Evolutionary conservation across 73 alveolate species (phyloP), one percentile per base, ranked within the genome.

Genomic region (Paramecium caudatum): DNA sequence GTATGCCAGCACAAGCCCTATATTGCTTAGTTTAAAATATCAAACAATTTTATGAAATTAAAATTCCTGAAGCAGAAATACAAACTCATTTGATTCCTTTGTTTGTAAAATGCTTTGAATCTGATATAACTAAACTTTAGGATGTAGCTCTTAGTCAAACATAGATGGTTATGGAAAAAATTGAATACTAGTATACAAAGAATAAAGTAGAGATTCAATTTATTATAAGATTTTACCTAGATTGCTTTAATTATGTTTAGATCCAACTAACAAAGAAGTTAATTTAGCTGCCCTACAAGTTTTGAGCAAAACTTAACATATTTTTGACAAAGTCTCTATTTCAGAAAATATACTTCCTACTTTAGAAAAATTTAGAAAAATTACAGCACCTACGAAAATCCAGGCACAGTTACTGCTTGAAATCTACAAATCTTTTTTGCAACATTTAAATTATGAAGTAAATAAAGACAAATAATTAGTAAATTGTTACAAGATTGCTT

Each of bases 1-100:
- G 61, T 4, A 68, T 68, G 84, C 84, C 84, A 32, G 84, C 84
- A 17, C 17, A 68, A 68, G 50, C 61, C 4, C 50, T 68, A 10
- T 68, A 68, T 33, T 32, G 61, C 34, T 68, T 68, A 43, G 84
- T 68, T 10, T 68, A 68, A 68, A 68, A 68, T 23, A 68, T 68
- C 3, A 32, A 32, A 10, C n/a, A 68, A n/a, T 68, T 68, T 68
- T 34, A 34, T 68, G 84, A 68, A n/a, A 34, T 68, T 8, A 68
- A 68, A 68, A 32, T 68, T 32, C 84, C 84, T 68, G 50, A 34
- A 7, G 34, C 17, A 32, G 84, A 68, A 68, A 68, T 68, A 3
- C 12, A 34, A 37, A 34, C 61, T 0, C 84, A 68, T 68, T 43
- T 68, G 15, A 49, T 68, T 32, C 84, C 84, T 27, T 10, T 68